Evolutionary conservation across 1,284 basidiomycete species (phyloP), one percentile per base, ranked within the genome.

Genomic region (Sphagnurus paluster): DNA sequence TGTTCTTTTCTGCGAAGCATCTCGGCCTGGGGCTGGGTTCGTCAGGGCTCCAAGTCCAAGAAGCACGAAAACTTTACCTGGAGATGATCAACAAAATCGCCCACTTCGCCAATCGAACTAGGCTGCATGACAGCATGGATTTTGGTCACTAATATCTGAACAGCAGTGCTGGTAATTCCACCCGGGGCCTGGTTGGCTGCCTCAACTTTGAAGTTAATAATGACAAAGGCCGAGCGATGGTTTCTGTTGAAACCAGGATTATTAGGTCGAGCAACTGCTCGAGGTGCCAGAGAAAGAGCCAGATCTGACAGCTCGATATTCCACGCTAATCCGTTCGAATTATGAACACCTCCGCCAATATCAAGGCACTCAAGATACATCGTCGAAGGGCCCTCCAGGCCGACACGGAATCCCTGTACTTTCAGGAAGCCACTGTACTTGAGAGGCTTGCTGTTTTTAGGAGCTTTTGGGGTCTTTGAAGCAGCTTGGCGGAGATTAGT

Each of bases 101-200:
- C 88, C 9, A 96, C 70, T 60, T 94, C 90, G 25, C 87, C 86
- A 41, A 96, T 84, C 0, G 93, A 93, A 49, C 89, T 90, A 13
- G 93, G 85, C 63, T 94, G 92, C 86, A 95, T 86, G 37, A 95
- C 89, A 0, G 93, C 91, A 61, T 96, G 91, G 5, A 92, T 82
- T 61, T 87, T 88, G 5, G 79, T 80, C 19, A 94, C 65, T 1
- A 68, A 65, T 23, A 93, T 52, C 33, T 81, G 71, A 13, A 89
- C 58, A 21, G 63, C 54, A 34, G 76, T 75, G 34, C 65, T 66
- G n/a, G 54, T 47, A 4, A 61, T 56, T 9, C 53, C 58, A 2
- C 63, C 54, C 13, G 58, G 54, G 37, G 57, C 56, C 21, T 60
- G 59, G 61, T 60, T 65, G 20, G 58, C 62, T 7, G 71, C 71